Evolutionary conservation across 805 yeast species (phyloP), one percentile per base, ranked within the genome.

Genomic region (Ogataea chonburiensis): DNA sequence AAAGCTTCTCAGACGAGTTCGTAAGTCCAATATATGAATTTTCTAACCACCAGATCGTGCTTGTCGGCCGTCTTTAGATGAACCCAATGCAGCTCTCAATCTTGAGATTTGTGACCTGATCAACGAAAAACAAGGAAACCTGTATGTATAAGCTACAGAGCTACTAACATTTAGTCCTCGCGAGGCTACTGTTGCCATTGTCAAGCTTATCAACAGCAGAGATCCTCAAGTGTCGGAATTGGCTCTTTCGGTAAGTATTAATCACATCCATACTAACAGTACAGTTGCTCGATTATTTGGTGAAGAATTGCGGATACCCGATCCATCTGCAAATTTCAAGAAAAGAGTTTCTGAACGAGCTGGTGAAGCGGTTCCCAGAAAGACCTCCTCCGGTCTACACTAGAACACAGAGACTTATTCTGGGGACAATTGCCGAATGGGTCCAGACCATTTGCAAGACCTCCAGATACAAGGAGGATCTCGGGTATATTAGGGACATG

Each of bases 261-360:
- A 11, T 12, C 20, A 10, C 17, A 22, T n/a, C 5, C n/a, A 14
- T 9, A 36, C 37, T 28, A 36, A 16, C 19, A 18, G n/a, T 14
- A 12, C 23, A 38, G 43, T 54, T 76, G 33, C 72, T 93, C 43
- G 99, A 93, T 57, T 86, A 86, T 36, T 68, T 93, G 50, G 98
- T 93, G 35, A 93, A 93, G 65, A 93, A 93, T 67, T 93, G 99
- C 66, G 98, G 98, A 5, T 93, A 91, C 60, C 97, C 98, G 6
- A 78, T 93, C 64, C 98, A 93, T 49, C 70, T 93, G 31, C 98
- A 93, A 64, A 86, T 93, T 35, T 85, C 96, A 3, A 75, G 98
- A 42, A 89, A 93, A 62, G 98, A 91, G 59, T 93, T 93, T 52
- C 70, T 93, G 53, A 93, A 93, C 58, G 96, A 87, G 56, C 72